Base-by-base conservation (phyloP, 2,329 filamentous ascomycete genomes). In the Talaromyces sp. region DNA sequence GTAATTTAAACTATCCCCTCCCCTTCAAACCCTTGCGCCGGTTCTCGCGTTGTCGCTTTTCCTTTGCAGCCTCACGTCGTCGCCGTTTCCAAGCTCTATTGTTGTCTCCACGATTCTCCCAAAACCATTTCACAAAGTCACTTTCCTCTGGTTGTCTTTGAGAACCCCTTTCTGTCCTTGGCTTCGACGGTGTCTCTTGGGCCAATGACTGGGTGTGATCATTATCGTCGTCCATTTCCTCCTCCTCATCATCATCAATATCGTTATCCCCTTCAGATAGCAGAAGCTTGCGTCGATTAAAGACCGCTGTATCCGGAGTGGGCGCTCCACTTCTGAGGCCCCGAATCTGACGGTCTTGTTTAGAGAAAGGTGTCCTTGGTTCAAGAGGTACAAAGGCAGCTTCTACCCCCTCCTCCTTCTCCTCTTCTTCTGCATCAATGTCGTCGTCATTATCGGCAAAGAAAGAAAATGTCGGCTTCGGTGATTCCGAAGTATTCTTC, bases 251-350 rank as follows among this genome's bases (percentile, higher is more conserved):
- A 39, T 68, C 70, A 40, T 73, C 70, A n/a, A 69, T 65, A 21
- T 65, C 66, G 50, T 69, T 66, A 23, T 66, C 55, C 16, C 44
- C 62, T 25, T 65, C 61, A 5, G 66, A 66, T 7, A 68, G 69
- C 71, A 72, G 72, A 33, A 75, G 70, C 48, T 69, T 72, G 48
- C 63, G 72, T 33, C 72, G 73, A 61, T 66, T 86, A 1, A 90
- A 87, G 64, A 92, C 87, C 1, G 92, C 92, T 0, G 95, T 98
- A 72, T 99, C 95, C 0, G 95, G 95, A 0, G 95, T 99, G 0
- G 95, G 95, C 2, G 95, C 95, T 5, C 92, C 92, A 72, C 92
- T 97, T 62, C 95, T 85, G n/a, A 90, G 73, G 50, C 75, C 75
- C 37, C 81, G 72, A 58, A 84, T 85, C 65, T 92, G 85, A 33